phyloP scores from a whole-genome alignment of 176 grass and related monocot species.

The Bothriochloa decipiens region DNA sequence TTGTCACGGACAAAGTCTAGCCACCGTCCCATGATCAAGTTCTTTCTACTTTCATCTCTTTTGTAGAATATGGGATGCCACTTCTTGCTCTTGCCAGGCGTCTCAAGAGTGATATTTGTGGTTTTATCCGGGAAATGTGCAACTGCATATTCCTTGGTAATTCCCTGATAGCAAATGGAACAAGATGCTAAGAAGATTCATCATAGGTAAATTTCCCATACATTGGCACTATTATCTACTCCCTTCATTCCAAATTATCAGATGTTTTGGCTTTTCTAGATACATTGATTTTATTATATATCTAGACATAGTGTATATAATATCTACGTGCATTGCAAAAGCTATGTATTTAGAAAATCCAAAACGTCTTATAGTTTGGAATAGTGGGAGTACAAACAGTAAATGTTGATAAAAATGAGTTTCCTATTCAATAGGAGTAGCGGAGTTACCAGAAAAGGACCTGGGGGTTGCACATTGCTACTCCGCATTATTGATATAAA shows the following conservation, averaged over 20 bases:
- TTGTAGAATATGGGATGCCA: slow-evolving; percentile 47
- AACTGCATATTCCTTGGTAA: slow-evolving; percentile 40
- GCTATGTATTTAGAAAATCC: no score
- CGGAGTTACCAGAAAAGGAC: slow-evolving; percentile 33
- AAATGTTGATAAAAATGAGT: neutral
- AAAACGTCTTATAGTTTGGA: neutral
- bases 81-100: slow-evolving; percentile 27
- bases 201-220: neutral
- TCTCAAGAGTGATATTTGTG: slow-evolving; percentile 28
- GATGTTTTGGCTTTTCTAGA: neutral
- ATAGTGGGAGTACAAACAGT: neutral
- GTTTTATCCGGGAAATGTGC: slow-evolving; percentile 28
- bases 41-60: slow-evolving; percentile 5
- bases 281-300: no score
- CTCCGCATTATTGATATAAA: slow-evolving; percentile 39
- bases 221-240: neutral
- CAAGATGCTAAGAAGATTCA: neutral
- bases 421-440: neutral
- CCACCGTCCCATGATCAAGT: slow-evolving; percentile 43
- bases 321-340: no score
- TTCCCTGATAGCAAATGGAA: slow-evolving; percentile 37
- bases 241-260: neutral
- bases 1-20: slow-evolving; percentile 48
- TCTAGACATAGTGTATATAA: no score
- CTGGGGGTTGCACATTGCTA: neutral